Conservation (phyloP, 257 asterid species). For the Petunia axillaris region DNA sequence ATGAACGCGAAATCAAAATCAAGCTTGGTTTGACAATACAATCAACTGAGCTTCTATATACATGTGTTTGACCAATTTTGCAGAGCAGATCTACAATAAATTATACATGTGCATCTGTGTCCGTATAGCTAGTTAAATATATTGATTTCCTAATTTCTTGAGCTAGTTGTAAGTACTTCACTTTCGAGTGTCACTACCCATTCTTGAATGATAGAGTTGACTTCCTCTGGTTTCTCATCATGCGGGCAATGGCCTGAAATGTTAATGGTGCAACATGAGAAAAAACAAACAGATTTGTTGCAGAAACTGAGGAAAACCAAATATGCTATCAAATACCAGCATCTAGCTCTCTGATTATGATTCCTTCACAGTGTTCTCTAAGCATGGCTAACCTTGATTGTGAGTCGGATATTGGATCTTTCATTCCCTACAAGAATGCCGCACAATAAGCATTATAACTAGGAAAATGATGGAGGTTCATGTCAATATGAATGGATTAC, state of each 20-base stretch:
- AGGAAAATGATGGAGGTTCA: slow-evolving; percentile 7
- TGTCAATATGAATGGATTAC: slow-evolving; percentile 35
- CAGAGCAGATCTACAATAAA: background rate
- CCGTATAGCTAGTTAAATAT: background rate
- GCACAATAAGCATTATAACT: background rate
- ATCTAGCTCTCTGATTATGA: slow-evolving; percentile 61
- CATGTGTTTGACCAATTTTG: background rate
- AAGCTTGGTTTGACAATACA: no score
- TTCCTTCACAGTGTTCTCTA: slow-evolving; percentile 62
- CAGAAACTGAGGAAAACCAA: background rate
- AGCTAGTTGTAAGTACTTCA: slow-evolving; percentile 37
- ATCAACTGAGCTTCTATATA: no score
- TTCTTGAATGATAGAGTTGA: slow-evolving; percentile 63
- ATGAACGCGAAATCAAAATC: no score
- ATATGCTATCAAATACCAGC: slow-evolving; percentile 58
- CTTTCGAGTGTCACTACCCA: slow-evolving; percentile 64
- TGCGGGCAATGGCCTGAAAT: slow-evolving; percentile 94
- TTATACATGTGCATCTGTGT: background rate
- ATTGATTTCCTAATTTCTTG: slow-evolving; percentile 28
- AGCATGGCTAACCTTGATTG: slow-evolving; percentile 56
- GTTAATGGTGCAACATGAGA: slow-evolving; percentile 26
- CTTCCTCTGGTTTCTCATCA: slow-evolving; percentile 82
- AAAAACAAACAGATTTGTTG: background rate
- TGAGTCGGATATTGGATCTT: slow-evolving; percentile 74
- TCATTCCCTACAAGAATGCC: slow-evolving; percentile 68